Percentiles rank a stretch among this genome's conserved stretches.
Evolutionary conservation across 2,329 filamentous ascomycete genomes (phyloP).

Genomic region (Xylaria sp.): DNA sequence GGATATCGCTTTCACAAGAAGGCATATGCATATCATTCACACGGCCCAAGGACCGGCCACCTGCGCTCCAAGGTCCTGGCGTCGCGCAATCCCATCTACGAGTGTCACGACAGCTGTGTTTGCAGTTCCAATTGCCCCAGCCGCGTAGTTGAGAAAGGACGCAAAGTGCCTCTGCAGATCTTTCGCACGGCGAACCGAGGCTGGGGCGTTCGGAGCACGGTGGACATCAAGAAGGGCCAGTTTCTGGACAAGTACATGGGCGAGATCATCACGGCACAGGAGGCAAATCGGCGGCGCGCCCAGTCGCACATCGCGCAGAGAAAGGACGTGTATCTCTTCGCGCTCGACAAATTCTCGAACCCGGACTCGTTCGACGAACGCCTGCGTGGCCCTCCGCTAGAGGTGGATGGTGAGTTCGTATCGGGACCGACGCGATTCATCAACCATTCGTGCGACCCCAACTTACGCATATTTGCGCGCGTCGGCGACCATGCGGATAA

Average conservation of each 20-base stretch:
- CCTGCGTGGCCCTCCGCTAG: constrained; percentile 60
- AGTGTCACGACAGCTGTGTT: constrained; percentile 75
- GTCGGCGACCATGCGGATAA: constrained; percentile 78
- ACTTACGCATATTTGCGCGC: constrained; percentile 78
- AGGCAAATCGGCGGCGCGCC: constrained; percentile 69
- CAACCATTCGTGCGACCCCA: constrained; percentile 82
- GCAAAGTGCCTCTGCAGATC: constrained; percentile 74
- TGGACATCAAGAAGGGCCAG: constrained; percentile 71
- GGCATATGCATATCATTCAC: constrained; percentile 68
- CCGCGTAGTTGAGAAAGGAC: constrained; percentile 75
- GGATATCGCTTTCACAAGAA: constrained; percentile 46
- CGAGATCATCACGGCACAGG: constrained; percentile 66
- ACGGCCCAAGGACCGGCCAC: constrained; percentile 57
- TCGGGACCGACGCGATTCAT: constrained; percentile 82
- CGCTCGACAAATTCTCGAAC: constrained; percentile 78
- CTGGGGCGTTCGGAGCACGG: constrained; percentile 74
- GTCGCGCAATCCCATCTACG: constrained; percentile 71
- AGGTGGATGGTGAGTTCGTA: constrained; percentile 75
- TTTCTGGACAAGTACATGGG: constrained; percentile 83
- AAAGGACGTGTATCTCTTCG: constrained; percentile 83
- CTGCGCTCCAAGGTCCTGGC: constrained; percentile 58
- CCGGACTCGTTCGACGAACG: constrained; percentile 60
- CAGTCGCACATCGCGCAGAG: constrained; percentile 59
- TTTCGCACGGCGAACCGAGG: constrained; percentile 75
- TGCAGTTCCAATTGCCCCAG: constrained; percentile 73